A percentile compares a stretch with the other conserved stretches of the same genome.
Conservation (phyloP, 2,329 filamentous ascomycete genomes). For the Diaporthe humulicola region DNA sequence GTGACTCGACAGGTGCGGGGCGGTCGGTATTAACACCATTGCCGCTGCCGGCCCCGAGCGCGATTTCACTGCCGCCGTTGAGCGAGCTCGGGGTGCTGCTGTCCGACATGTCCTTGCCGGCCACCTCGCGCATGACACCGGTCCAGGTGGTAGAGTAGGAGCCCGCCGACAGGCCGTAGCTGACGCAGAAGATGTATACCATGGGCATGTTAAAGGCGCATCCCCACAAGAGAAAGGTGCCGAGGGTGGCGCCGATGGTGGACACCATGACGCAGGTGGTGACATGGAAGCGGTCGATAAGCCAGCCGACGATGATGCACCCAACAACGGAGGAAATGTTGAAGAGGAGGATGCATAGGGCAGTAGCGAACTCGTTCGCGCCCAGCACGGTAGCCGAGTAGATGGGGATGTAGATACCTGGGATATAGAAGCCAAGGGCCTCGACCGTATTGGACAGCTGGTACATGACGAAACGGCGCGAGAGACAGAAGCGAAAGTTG, state of each 20-base stretch:
- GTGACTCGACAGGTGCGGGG: conserved; percentile 10
- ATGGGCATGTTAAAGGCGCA: conserved; percentile 64
- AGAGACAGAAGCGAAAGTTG: conserved; percentile 63
- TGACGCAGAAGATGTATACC: conserved; percentile 70
- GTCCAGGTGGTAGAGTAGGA: conserved; percentile 75
- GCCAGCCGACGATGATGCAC: conserved; percentile 68
- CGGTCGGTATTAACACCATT: conserved; percentile 13
- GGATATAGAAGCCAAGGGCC: conserved; percentile 73
- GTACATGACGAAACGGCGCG: conserved; percentile 69
- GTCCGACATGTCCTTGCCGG: conserved; percentile 41
- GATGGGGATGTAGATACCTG: conserved; percentile 71
- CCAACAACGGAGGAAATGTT: conserved; percentile 72
- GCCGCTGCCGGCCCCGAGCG: conserved; percentile 1
- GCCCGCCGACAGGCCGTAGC: conserved; percentile 76
- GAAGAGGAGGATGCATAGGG: conserved; percentile 69
- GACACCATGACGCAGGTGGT: conserved; percentile 69
- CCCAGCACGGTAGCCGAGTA: conserved; percentile 66
- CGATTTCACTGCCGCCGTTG: conserved; percentile 41
- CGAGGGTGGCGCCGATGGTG: conserved; percentile 66
- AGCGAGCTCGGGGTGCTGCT: conserved; percentile 31
- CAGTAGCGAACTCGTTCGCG: conserved; percentile 62
- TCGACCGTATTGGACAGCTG: conserved; percentile 70
- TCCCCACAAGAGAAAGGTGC: conserved; percentile 74
- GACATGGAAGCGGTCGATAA: conserved; percentile 68
- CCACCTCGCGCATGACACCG: conserved; percentile 64